phyloP scores from a whole-genome alignment of 768 basidiomycete species.

The Imleria badia region DNA sequence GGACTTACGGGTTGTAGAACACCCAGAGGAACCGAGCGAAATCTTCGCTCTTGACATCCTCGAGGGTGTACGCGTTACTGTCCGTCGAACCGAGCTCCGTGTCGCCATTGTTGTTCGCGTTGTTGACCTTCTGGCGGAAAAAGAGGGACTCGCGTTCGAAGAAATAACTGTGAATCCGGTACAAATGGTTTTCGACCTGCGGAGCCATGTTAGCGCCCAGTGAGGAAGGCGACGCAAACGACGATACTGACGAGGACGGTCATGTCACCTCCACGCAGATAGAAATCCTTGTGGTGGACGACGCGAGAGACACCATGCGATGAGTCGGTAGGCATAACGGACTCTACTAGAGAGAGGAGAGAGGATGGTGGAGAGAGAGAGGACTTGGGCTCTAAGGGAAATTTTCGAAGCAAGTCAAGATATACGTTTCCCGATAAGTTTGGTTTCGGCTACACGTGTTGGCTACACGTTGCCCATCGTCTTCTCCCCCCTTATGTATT shows the following conservation, averaged over 20 bases:
- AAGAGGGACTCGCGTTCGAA: slow-evolving; percentile 58
- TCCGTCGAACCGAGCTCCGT: slow-evolving; percentile 39
- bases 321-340: slow-evolving; percentile 27
- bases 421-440: slow-evolving; percentile 30
- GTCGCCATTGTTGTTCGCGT: slow-evolving; percentile 31
- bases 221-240: background rate
- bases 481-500: slow-evolving; percentile 22
- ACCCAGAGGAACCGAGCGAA: slow-evolving; percentile 60
- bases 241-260: slow-evolving; percentile 49
- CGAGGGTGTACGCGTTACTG: slow-evolving; percentile 43
- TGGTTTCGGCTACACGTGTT: slow-evolving; percentile 36
- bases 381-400: slow-evolving; percentile 32
- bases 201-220: slow-evolving; percentile 14
- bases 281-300: slow-evolving; percentile 46
- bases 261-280: slow-evolving; percentile 58
- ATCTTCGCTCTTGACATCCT: slow-evolving; percentile 44
- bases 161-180: slow-evolving; percentile 60
- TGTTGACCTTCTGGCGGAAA: slow-evolving; percentile 40
- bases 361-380: slow-evolving; percentile 30
- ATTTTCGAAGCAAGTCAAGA: slow-evolving; percentile 38
- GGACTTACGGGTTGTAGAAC: slow-evolving; percentile 59
- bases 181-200: slow-evolving; percentile 57
- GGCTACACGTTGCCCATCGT: slow-evolving; percentile 29
- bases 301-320: slow-evolving; percentile 31
- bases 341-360: slow-evolving; percentile 22